Conservation (phyloP, 2,329 filamentous ascomycete species). For the Apiospora sp. region DNA sequence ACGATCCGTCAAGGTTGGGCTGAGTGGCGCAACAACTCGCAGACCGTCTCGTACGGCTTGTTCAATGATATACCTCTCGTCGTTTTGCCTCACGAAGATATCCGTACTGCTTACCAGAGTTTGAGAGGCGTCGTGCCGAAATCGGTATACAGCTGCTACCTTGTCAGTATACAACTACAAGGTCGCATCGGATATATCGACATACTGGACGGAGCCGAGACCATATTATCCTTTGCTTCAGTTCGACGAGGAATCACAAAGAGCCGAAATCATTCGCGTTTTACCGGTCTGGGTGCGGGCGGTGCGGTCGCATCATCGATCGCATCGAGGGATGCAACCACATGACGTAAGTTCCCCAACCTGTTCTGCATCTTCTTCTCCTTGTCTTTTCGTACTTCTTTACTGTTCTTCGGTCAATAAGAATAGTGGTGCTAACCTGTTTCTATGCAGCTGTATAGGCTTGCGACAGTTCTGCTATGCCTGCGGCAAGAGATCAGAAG, state of each 20-base stretch:
- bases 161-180: not conserved
- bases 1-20: fast-evolving
- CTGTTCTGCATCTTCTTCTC: not conserved
- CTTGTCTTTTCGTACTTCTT: too few relatives aligned
- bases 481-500: too few relatives aligned
- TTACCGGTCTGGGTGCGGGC: not conserved
- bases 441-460: not conserved
- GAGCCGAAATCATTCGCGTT: not conserved
- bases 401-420: too few relatives aligned
- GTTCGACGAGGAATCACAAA: not conserved
- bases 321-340: not conserved
- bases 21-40: not conserved
- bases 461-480: not conserved
- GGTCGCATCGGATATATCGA: not conserved
- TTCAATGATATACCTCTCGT: not conserved
- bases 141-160: too few relatives aligned
- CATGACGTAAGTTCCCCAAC: not conserved
- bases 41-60: not conserved
- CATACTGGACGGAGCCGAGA: too few relatives aligned
- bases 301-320: not conserved
- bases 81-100: not conserved
- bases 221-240: too few relatives aligned
- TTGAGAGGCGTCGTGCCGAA: not conserved
- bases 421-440: not conserved
- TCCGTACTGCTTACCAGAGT: not conserved